Conservation (phyloP, 257 asterid genomes). For the Jaltomata sinuosa region DNA sequence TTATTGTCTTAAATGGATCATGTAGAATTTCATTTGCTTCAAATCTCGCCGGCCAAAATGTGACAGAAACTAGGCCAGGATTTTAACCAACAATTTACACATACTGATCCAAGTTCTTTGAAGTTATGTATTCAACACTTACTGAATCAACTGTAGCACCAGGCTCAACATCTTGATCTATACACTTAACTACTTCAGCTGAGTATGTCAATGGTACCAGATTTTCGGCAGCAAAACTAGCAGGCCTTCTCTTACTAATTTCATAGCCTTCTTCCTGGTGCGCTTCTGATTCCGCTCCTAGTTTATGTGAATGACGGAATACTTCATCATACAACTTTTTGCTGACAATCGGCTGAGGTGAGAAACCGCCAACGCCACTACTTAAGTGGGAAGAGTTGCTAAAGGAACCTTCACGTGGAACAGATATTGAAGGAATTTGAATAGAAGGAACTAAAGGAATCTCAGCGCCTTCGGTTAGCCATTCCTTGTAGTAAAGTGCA, state of each 20-base stretch:
- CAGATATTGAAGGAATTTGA: conserved; percentile 34
- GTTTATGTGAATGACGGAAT: conserved; percentile 33
- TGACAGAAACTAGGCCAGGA: background rate
- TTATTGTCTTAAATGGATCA: background rate
- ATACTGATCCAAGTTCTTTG: background rate
- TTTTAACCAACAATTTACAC: background rate
- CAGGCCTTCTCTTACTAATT: conserved; percentile 28
- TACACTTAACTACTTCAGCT: conserved; percentile 17
- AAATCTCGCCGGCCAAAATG: background rate
- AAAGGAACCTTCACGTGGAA: conserved; percentile 20
- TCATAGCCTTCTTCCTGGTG: conserved; percentile 33
- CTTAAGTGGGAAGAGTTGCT: conserved; percentile 17
- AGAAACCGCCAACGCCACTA: conserved; percentile 33
- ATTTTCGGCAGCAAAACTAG: conserved; percentile 37
- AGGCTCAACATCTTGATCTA: conserved; percentile 14
- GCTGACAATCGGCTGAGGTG: conserved; percentile 53
- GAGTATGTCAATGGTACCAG: conserved; percentile 27
- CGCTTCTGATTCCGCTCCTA: conserved; percentile 14
- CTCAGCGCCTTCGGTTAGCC: conserved; percentile 61
- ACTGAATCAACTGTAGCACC: conserved; percentile 26
- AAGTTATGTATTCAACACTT: conserved; percentile 14
- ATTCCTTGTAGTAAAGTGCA: conserved; percentile 68
- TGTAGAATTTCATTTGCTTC: background rate
- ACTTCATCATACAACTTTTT: conserved; percentile 54
- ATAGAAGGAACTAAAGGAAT: conserved; percentile 47